Evolutionary conservation across 768 basidiomycete species (phyloP).

Genomic region (Tylopilus sp.): DNA sequence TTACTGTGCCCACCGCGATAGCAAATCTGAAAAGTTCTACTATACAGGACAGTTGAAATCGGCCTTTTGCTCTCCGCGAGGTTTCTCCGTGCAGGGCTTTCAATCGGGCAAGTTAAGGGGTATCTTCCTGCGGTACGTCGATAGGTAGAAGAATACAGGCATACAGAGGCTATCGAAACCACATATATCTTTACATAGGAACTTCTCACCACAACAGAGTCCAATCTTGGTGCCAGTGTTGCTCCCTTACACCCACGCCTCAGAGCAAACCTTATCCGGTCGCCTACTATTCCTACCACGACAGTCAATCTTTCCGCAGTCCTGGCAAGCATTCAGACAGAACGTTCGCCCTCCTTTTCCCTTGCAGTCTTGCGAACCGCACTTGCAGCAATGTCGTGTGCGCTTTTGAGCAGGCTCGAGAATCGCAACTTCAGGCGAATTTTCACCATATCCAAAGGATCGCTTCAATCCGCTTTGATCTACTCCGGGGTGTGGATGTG

Average conservation of each 20-base stretch:
- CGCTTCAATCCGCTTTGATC: constrained; percentile 30
- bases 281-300: constrained; percentile 73
- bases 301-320: constrained; percentile 80
- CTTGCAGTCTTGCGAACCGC: constrained; percentile 77
- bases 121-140: not conserved
- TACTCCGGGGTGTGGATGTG: constrained; percentile 22
- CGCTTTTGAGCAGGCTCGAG: constrained; percentile 49
- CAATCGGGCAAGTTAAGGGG: not conserved
- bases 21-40: not conserved
- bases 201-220: not conserved
- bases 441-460: constrained; percentile 27
- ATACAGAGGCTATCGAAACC: constrained; percentile 5
- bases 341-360: constrained; percentile 77
- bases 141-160: not conserved
- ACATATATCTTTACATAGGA: constrained; percentile 10
- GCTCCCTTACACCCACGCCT: constrained; percentile 41
- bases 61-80: not conserved
- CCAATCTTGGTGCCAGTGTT: not conserved
- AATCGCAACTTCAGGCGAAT: constrained; percentile 25
- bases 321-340: constrained; percentile 72
- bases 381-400: constrained; percentile 79
- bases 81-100: not conserved
- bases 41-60: not conserved
- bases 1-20: not conserved
- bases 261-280: constrained; percentile 70